These are phyloP conservation scores for Amphirosellinia nigrospora DNA, from an alignment of 495 filamentous ascomycete species.

Conservation along the genomic window DNA sequence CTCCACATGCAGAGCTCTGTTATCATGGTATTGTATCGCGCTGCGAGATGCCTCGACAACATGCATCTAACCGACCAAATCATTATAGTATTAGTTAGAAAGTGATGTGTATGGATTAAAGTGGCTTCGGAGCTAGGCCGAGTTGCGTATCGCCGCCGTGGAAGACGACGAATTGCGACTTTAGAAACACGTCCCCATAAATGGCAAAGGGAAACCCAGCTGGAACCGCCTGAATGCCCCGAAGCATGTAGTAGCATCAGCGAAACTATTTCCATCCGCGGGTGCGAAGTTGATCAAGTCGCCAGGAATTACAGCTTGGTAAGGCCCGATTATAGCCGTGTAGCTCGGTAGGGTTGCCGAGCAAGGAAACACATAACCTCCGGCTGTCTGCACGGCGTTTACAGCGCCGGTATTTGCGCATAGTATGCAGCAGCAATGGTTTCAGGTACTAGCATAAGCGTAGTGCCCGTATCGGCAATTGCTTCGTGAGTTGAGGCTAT, in stretches of 20 bases:
- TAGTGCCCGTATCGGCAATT: slow-evolving; percentile 72
- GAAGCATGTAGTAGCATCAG: slow-evolving; percentile 60
- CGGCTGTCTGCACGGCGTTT: slow-evolving; percentile 57
- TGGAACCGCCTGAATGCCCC: slow-evolving; percentile 69
- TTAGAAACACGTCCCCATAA: slow-evolving; percentile 84
- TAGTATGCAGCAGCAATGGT: slow-evolving; percentile 72
- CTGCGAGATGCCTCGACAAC: background rate
- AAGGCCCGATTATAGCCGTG: slow-evolving; percentile 62
- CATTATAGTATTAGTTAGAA: background rate
- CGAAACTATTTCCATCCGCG: slow-evolving; percentile 44
- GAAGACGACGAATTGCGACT: slow-evolving; percentile 82
- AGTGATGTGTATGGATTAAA: slow-evolving; percentile 12
- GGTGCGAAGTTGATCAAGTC: slow-evolving; percentile 66
- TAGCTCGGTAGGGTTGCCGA: slow-evolving; percentile 64
- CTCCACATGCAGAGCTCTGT: background rate
- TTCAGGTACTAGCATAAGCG: slow-evolving; percentile 69
- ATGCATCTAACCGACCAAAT: background rate
- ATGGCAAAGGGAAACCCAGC: slow-evolving; percentile 70
- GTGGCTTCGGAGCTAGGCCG: slow-evolving; percentile 65
- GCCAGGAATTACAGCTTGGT: slow-evolving; percentile 63
- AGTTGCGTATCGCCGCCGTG: slow-evolving; percentile 60
- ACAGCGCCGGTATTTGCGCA: slow-evolving; percentile 60
- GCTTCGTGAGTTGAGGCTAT: slow-evolving; percentile 41
- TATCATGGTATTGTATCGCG: background rate
- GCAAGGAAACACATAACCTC: slow-evolving; percentile 77